Evolutionary conservation across 2,329 filamentous ascomycete genomes (phyloP), one percentile per base, ranked within the genome.

Genomic region (Trichoderma arundinaceum): DNA sequence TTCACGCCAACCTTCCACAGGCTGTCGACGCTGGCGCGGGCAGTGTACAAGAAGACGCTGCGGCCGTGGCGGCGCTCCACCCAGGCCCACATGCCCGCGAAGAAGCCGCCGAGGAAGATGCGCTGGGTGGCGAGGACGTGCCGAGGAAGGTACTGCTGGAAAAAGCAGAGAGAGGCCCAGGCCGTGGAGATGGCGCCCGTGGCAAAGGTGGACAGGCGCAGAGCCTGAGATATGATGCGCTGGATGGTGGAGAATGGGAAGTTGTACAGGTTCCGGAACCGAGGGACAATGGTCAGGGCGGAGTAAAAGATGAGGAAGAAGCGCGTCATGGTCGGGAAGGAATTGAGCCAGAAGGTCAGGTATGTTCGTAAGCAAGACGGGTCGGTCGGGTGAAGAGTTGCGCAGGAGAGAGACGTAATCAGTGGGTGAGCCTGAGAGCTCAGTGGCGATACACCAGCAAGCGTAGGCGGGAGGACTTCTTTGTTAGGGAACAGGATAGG

Each of bases 1-100:
- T 98, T 98, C 64, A 91, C 87, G n/a, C 94, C 93, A 0, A 96
- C 92, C 81, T 96, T 96, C 92, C 93, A 98, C 52, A 93, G 77
- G 43, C 88, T 92, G 75, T 96, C 91, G 35, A 97, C 82, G 67
- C 90, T 92, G n/a, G 89, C 80, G 2, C 94, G 85, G 35, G 91
- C 87, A 69, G 87, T 89, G 77, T 95, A 95, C 67, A 97, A 72
- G 77, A 96, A 96, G 63, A 92, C 85, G 1, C 84, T 83, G 15
- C 91, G 81, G 48, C 89, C 86, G 67, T 84, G 80, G 57, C 82
- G 81, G 51, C 89, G 82, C 74, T 93, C 90, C 1, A 97, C 79
- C 76, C 91, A 91, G 0, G 91, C 92, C 88, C 94, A 97, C 32
- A 95, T 77, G 0, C 95, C 95, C 1, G 91, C 92, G 1, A 96